Base-by-base conservation (phyloP, 1,139 yeast species). In the Meyerozyma carpophila region DNA sequence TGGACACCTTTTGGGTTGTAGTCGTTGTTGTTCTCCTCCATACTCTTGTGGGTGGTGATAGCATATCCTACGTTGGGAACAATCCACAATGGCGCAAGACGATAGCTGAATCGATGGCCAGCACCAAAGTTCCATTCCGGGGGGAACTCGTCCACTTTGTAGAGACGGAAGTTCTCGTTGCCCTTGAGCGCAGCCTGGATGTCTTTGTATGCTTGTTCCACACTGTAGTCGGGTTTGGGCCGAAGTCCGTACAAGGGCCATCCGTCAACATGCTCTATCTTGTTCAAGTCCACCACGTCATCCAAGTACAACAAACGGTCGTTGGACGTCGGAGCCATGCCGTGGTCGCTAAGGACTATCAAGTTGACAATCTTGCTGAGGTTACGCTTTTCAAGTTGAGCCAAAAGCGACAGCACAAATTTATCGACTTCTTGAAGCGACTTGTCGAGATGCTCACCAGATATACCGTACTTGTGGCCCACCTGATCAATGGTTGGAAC, bases 201-300 rank as follows among this genome's bases (percentile, higher is more conserved):
- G 13, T 69, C 68, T 1, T 58, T 48, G 52, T 61, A 71, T 11
- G 81, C 48, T 8, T 70, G 72, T 5, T 65, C 65, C 2, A 69
- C 60, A 0, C 65, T 50, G 40, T 50, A 54, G 32, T 68, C 61
- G 0, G 58, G 47, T 39, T 55, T 65, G 8, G 94, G 93, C 38
- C 94, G 72, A 40, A 88, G 65, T 0, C 95, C 96, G 53, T 75
- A 82, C 47, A 88, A 67, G n/a, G 96, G 95, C 91, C 94, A 86
- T n/a, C 95, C 95, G 57, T 84, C 93, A 37, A 76, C 65, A 55
- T 82, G 82, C 45, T 81, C 83, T 41, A 86, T 72, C 39, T 73
- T 66, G 2, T 61, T 54, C 49, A 75, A 50, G 53, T 83, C 82
- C 8, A 87, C 63, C 14, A 85, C 50, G 51, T 87, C 93, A 57